Conservation (phyloP, 345 rosid genomes). For the Salix viminalis region DNA sequence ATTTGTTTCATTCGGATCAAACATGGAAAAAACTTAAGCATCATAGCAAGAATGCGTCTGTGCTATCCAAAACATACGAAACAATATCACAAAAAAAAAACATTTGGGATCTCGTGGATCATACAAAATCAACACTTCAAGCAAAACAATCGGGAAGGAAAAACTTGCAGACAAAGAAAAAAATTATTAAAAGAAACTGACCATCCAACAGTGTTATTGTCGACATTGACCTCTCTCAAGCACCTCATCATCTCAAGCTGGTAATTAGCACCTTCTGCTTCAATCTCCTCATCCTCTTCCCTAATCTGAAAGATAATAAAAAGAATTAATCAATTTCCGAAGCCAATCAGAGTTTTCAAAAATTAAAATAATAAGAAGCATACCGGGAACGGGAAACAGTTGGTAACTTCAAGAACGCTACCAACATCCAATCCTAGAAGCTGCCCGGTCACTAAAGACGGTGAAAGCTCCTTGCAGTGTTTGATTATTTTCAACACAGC, state of each 20-base stretch:
- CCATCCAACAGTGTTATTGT: conserved; percentile 99
- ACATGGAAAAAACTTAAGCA: too few relatives aligned
- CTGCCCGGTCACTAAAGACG: conserved; percentile 92
- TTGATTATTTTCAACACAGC: conserved; percentile 87
- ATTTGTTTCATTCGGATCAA: neutral
- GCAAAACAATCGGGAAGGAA: neutral
- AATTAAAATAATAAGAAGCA: neutral
- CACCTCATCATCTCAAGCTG: conserved; percentile 99
- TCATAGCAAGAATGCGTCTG: neutral
- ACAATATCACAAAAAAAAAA: neutral
- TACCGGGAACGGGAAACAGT: conserved; percentile 99
- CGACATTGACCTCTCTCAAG: conserved; percentile 94
- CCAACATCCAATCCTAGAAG: conserved; percentile 99
- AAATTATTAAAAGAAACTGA: conserved; percentile 20
- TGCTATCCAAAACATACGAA: neutral
- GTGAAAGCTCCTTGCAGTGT: conserved; percentile 96
- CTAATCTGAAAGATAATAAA: conserved; percentile 39
- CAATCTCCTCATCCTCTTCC: conserved; percentile 94
- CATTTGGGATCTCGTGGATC: neutral
- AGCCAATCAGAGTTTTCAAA: neutral
- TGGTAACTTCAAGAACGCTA: conserved; percentile 95
- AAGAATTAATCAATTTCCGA: neutral
- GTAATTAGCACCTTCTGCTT: conserved; percentile 98
- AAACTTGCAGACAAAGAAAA: neutral
- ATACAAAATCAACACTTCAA: too few relatives aligned